Evolutionary conservation across 1,284 basidiomycete genomes (phyloP).

Genomic region (Fomitopsis pinicola): DNA sequence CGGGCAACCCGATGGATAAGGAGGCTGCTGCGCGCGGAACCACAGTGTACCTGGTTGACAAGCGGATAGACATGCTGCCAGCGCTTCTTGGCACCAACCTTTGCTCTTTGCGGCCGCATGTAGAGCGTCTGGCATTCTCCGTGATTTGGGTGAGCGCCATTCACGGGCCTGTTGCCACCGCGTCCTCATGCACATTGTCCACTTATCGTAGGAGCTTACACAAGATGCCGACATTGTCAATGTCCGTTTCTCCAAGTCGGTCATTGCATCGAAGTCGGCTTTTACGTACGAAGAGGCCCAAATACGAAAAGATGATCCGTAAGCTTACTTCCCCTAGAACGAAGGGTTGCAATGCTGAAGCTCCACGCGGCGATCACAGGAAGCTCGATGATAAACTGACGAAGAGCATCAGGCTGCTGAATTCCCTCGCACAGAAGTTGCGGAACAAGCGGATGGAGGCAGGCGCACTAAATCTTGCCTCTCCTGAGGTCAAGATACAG

Average conservation of each 20-base stretch:
- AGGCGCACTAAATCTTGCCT: slow-evolving; percentile 95
- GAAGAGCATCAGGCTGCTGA: slow-evolving; percentile 85
- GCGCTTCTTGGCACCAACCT: slow-evolving; percentile 93
- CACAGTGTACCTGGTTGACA: slow-evolving; percentile 98
- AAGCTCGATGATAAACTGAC: slow-evolving; percentile 83
- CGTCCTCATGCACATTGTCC: background rate
- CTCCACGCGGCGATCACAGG: slow-evolving; percentile 32
- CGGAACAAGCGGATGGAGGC: slow-evolving; percentile 87
- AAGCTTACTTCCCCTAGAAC: slow-evolving; percentile 26
- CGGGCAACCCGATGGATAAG: slow-evolving; percentile 95
- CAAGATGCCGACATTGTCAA: slow-evolving; percentile 87
- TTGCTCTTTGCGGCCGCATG: slow-evolving; percentile 90
- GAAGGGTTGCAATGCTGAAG: background rate
- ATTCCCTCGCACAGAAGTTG: slow-evolving; percentile 83
- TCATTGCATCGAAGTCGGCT: slow-evolving; percentile 94
- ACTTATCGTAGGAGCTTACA: slow-evolving; percentile 68
- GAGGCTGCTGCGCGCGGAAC: slow-evolving; percentile 96
- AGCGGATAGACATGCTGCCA: slow-evolving; percentile 98
- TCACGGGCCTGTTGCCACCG: background rate
- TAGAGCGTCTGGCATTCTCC: slow-evolving; percentile 95
- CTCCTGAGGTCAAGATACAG: slow-evolving; percentile 97
- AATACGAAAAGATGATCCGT: slow-evolving; percentile 89
- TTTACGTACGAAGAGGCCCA: slow-evolving; percentile 99
- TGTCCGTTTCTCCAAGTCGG: slow-evolving; percentile 92
- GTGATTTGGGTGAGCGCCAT: slow-evolving; percentile 81